Percentiles rank a stretch among this genome's conserved stretches.
These are phyloP conservation scores for Mortierella antarctica DNA, from an alignment of 192 early-diverging fungal species.

Conservation along the genomic window DNA sequence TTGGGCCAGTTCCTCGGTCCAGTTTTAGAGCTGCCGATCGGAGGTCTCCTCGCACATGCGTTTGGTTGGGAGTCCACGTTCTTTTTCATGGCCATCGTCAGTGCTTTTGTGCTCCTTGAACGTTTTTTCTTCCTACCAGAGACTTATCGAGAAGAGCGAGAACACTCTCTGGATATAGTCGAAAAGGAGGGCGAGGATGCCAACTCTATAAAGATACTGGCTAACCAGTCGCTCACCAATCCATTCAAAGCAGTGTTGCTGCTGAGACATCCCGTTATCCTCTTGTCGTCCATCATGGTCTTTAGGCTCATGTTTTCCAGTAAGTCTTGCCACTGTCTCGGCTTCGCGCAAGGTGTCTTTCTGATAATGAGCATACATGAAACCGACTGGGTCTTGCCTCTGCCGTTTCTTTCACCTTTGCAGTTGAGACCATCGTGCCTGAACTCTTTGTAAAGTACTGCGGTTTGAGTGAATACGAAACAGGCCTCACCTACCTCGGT, in stretches of 20 bases:
- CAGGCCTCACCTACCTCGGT: constrained; percentile 47
- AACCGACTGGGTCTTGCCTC: not conserved
- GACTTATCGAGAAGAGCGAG: constrained; percentile 50
- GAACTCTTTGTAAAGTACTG: constrained; percentile 21
- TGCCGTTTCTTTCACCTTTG: not conserved
- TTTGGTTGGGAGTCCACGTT: constrained; percentile 59
- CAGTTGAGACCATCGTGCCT: constrained; percentile 43
- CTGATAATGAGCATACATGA: not conserved
- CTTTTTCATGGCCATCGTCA: constrained; percentile 57
- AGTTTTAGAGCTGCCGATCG: constrained; percentile 53
- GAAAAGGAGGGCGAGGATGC: constrained; percentile 14
- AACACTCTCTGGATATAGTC: not conserved
- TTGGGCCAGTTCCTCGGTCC: constrained; percentile 48
- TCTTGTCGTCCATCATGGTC: constrained; percentile 49
- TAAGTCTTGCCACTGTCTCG: constrained; percentile 18
- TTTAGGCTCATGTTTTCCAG: constrained; percentile 64
- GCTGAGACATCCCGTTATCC: constrained; percentile 50
- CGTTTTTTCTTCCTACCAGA: constrained; percentile 58
- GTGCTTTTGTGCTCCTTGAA: constrained; percentile 31
- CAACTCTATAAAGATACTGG: not conserved
- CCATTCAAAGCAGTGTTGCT: constrained; percentile 54
- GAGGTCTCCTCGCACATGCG: constrained; percentile 56
- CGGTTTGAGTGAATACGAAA: constrained; percentile 15
- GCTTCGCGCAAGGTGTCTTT: too few relatives aligned
- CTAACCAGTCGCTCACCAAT: constrained; percentile 40